Conservation (phyloP, 2,329 filamentous ascomycete genomes). For the Fusarium aywerte region DNA sequence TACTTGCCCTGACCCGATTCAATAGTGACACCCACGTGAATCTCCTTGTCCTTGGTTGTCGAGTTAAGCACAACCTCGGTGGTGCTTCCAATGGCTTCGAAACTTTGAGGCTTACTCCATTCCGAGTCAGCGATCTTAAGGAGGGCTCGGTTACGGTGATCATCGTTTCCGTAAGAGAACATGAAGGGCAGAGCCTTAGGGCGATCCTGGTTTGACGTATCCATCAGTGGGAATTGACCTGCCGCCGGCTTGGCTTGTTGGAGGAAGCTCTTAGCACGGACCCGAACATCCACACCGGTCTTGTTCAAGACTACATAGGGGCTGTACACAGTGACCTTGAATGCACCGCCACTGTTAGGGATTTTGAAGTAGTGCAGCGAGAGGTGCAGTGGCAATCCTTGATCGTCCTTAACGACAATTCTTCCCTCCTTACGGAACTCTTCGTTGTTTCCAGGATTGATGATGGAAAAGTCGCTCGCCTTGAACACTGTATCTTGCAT, state of each 20-base stretch:
- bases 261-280: conserved; percentile 89
- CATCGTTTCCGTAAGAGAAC: conserved; percentile 92
- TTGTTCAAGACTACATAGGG: conserved; percentile 96
- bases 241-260: conserved; percentile 84
- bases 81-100: conserved; percentile 95
- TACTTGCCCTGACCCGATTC: conserved; percentile 96
- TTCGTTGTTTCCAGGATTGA: conserved; percentile 88
- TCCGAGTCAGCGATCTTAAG: conserved; percentile 88
- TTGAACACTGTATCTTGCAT: conserved; percentile 97
- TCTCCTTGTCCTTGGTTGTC: conserved; percentile 76
- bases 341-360: conserved; percentile 92
- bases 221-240: conserved; percentile 74
- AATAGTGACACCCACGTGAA: conserved; percentile 90
- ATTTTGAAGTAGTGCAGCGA: conserved; percentile 91
- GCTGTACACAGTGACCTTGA: conserved; percentile 94
- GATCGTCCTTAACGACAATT: conserved; percentile 84
- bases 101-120: conserved; percentile 98
- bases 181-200: conserved; percentile 89
- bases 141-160: conserved; percentile 89
- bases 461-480: conserved; percentile 94
- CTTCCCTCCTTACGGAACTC: conserved; percentile 88
- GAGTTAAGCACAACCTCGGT: conserved; percentile 88
- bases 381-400: conserved; percentile 81
- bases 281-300: conserved; percentile 87
- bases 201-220: conserved; percentile 62